Base-by-base conservation (phyloP, 768 basidiomycete genomes). In the Serendipita sp. region DNA sequence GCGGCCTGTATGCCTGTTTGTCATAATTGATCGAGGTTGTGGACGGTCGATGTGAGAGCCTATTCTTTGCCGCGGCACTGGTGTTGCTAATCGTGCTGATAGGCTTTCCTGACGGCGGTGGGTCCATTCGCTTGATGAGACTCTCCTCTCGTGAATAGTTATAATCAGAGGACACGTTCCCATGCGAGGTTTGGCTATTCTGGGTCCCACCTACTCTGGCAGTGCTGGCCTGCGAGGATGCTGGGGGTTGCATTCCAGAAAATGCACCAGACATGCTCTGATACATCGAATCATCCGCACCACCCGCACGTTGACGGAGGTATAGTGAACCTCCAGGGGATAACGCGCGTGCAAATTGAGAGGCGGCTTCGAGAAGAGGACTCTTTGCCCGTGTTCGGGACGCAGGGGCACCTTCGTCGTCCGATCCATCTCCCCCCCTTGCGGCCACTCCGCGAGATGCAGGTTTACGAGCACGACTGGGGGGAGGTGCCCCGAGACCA, bases 1-100 rank as follows among this genome's bases (percentile, higher is more conserved):
- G 74, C 18, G 89, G 89, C 63, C 80, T 80, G 70, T 91, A 92
- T 0, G 89, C 89, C 72, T 86, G 88, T 74, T 91, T 89, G 72
- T 91, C 90, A 28, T 76, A 70, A 28, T 4, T 36, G 34, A 60
- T 60, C 23, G 23, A 23, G 23, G 52, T 54, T 89, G 88, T 36
- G 85, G 82, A 68, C 11, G 44, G n/a, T 34, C 58, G 65, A 15
- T 36, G 51, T 15, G 47, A 36, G 23, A 46, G 44, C 11, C 45
- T 41, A 35, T 65, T 68, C 15, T 65, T 63, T 63, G 64, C 67
- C 11, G 48, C 18, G 16, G 44, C 47, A 18, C 23, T 30, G n/a
- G 52, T 7, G 54, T 4, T n/a, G 3, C 2, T n/a, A 32, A 32
- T n/a, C 2, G 64, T 63, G 10, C 30, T 34, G 15, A 34, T 62